Evolutionary conservation across 495 filamentous ascomycete genomes (phyloP).

Genomic region (Rostrohypoxylon terebratum): DNA sequence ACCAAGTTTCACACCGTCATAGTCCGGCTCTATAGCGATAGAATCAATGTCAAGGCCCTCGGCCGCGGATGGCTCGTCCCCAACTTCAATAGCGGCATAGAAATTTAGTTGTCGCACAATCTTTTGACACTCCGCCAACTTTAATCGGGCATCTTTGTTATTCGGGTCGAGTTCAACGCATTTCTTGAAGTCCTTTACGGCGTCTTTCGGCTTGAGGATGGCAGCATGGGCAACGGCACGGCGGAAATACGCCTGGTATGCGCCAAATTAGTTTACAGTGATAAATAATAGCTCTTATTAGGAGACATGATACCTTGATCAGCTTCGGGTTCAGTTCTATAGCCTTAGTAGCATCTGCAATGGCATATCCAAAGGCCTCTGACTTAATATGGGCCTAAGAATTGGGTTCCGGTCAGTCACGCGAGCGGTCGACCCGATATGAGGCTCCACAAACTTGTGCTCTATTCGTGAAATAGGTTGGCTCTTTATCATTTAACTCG

Average conservation of each 20-base stretch:
- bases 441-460: slow-evolving; percentile 76
- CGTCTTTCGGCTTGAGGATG: slow-evolving; percentile 86
- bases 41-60: slow-evolving; percentile 89
- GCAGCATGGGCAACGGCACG: slow-evolving; percentile 91
- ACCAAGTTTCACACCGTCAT: slow-evolving; percentile 85
- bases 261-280: slow-evolving; percentile 8
- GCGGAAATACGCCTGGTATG: slow-evolving; percentile 87
- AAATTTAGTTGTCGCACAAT: slow-evolving; percentile 90
- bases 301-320: slow-evolving; percentile 72
- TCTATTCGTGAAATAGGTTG: slow-evolving; percentile 91
- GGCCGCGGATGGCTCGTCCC: slow-evolving; percentile 88
- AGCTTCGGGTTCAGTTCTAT: slow-evolving; percentile 90
- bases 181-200: slow-evolving; percentile 90
- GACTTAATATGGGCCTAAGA: slow-evolving; percentile 90
- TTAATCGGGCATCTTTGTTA: slow-evolving; percentile 91
- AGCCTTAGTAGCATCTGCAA: slow-evolving; percentile 92
- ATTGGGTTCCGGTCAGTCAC: slow-evolving; percentile 56
- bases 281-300: neutral
- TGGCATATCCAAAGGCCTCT: slow-evolving; percentile 92
- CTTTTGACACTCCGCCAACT: slow-evolving; percentile 91
- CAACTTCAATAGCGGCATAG: slow-evolving; percentile 92
- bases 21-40: slow-evolving; percentile 82
- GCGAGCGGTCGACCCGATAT: slow-evolving; percentile 50
- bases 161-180: slow-evolving; percentile 86
- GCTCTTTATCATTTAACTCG: slow-evolving; percentile 82